These are phyloP conservation scores for Fraxinus excelsior DNA, from an alignment of 257 asterid species.

Conservation along the genomic window DNA sequence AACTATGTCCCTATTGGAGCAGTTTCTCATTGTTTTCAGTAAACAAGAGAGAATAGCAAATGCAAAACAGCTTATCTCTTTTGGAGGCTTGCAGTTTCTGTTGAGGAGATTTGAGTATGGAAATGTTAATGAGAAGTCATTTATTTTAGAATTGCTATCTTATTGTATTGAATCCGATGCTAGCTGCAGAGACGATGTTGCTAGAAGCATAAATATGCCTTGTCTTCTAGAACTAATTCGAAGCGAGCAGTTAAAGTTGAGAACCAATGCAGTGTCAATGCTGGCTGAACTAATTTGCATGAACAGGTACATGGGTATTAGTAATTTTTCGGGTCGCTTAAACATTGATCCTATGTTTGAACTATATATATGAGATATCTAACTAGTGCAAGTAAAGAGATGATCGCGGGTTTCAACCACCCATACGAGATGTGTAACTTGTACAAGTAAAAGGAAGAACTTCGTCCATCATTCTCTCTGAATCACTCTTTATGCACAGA, in stretches of 20 bases:
- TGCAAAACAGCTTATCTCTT: constrained; percentile 49
- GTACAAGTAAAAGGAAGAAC: neutral
- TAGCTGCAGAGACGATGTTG: constrained; percentile 46
- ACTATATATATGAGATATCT: neutral
- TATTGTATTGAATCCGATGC: constrained; percentile 59
- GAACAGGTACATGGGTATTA: constrained; percentile 52
- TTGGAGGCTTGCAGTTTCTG: constrained; percentile 65
- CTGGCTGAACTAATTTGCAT: constrained; percentile 62
- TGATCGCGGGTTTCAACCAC: neutral
- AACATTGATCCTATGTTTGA: neutral
- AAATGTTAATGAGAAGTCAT: constrained; percentile 43
- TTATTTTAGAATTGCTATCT: constrained; percentile 42
- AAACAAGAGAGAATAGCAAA: constrained; percentile 44
- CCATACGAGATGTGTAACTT: neutral
- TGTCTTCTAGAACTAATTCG: constrained; percentile 51
- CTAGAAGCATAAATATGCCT: constrained; percentile 41
- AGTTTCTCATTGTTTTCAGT: constrained; percentile 45
- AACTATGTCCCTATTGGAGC: constrained; percentile 45
- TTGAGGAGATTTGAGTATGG: constrained; percentile 47
- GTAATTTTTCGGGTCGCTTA: neutral
- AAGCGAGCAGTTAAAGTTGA: constrained; percentile 35
- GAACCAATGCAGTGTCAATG: constrained; percentile 40
- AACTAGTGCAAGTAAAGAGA: neutral
- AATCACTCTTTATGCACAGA: neutral
- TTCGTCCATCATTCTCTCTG: neutral